Evolutionary conservation across 306 rosid genomes (phyloP), one percentile per base, ranked within the genome.

Genomic region (Comarum palustre): DNA sequence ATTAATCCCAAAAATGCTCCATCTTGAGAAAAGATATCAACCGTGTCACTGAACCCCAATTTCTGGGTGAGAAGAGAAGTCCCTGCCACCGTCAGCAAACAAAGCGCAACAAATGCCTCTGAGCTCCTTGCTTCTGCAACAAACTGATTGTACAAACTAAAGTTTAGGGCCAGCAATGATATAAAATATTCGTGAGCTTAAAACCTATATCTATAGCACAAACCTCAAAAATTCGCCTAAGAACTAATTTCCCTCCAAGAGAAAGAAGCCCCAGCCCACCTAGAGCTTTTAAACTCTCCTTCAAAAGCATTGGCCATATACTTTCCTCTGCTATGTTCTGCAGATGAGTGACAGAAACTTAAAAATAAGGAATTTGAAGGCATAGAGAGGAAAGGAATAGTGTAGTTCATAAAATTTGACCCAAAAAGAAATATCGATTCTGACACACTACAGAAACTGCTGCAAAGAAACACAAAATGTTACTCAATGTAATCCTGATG

Each of bases 51-150:
- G 71, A 95, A 95, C 81, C 99, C 99, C 96, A 95, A 79, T 73
- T 88, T 73, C 90, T 91, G 99, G 32, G 99, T 95, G 79, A 83
- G 36, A 48, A 95, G 95, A 68, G 99, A 95, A 73, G 93, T 95
- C 79, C 97, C 97, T 36, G 99, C 96, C 79, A 95, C 83, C 22
- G 99, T 95, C 74, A 95, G 87, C 75, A 95, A 86, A 89, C 97
- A 95, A 66, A 95, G 99, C 31, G 99, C 97, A 75, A 95, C 96
- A 82, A 95, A 95, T 79, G 97, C 99, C 88, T 95, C 99, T 42
- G 99, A 89, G 82, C 99, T 95, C 87, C 97, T 95, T 63, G 99
- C 87, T 84, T 95, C 99, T 50, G 99, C 99, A 68, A 95, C 96
- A 84, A 95, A 87, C 99, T 95, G 93, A 80, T 79, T 72, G 82